Evolutionary conservation across 2,329 filamentous ascomycete genomes (phyloP), one percentile per base, ranked within the genome.

Genomic region (Epichloe sp.): DNA sequence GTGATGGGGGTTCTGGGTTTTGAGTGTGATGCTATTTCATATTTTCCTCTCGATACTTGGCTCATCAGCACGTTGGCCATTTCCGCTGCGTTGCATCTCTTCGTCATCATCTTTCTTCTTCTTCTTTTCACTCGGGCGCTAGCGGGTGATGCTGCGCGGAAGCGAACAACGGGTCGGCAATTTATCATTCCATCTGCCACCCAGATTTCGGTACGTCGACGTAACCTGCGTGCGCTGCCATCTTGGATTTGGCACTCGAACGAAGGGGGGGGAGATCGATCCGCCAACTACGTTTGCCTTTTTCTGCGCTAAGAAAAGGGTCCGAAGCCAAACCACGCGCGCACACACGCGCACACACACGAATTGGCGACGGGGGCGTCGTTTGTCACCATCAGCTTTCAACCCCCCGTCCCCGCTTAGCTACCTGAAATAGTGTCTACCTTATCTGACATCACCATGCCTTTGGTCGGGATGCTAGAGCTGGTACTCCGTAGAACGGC

Each of bases 401-500:
- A 23, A 23, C 19, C 5, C 21, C 21, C 23, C 23, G 23, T 26
- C 23, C 23, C 23, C 23, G 23, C 23, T 8, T 26, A 26, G 23
- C 23, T 26, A 26, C 1, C 2, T 26, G 7, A 26, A 2, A 44
- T 21, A 40, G 47, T 19, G 47, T 2, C 49, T 19, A n/a, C 44
- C 11, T 11, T 11, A 42, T 50, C 45, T 53, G 23, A 35, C 56
- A 55, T 23, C 52, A 76, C 77, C 73, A 63, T 71, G 45, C 62
- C 69, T 44, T 61, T 68, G 17, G 72, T 72, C 21, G 62, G 64
- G 57, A 76, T 93, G 58, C 80, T 94, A 52, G 63, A 52, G 63
- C 70, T 50, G 80, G 79, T 65, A n/a, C n/a, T n/a, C n/a, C n/a
- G n/a, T n/a, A 94, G 94, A 68, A 84, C 83, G 12, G 87, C 87